These are phyloP conservation scores for Cyclotella kingstonii DNA, from an alignment of 108 stramenopile genomes.

Conservation along the genomic window DNA sequence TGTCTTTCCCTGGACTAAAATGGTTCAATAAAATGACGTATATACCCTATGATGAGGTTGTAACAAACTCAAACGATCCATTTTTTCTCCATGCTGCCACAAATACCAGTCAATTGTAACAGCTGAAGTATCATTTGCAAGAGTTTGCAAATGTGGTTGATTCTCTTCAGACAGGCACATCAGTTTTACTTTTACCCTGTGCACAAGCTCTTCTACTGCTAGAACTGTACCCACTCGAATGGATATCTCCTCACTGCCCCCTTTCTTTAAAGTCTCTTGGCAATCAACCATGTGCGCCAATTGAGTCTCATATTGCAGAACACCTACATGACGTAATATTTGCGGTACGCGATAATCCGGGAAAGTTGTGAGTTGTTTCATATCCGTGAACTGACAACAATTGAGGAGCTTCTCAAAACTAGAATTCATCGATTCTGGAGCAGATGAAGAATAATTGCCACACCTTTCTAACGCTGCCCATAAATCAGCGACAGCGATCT, in stretches of 20 bases:
- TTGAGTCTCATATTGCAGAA: constrained; percentile 61
- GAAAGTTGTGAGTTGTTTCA: constrained; percentile 79
- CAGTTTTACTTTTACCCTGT: constrained; percentile 38
- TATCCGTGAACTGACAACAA: constrained; percentile 48
- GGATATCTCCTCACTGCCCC: constrained; percentile 73
- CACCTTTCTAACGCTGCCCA: constrained; percentile 68
- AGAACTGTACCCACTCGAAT: constrained; percentile 89
- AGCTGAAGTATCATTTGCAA: constrained; percentile 55
- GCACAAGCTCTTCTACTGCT: constrained; percentile 79
- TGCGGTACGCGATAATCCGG: constrained; percentile 94
- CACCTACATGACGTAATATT: constrained; percentile 67
- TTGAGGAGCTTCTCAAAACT: constrained; percentile 13
- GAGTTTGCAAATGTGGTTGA: constrained; percentile 7
- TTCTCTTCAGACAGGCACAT: constrained; percentile 7
- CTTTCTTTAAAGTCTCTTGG: constrained; percentile 44
- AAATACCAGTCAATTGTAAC: constrained; percentile 88
- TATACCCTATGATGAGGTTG: constrained; percentile 72
- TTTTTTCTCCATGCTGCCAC: constrained; percentile 80
- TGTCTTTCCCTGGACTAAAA: too few species aligned
- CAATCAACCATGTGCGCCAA: constrained; percentile 62
- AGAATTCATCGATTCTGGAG: not conserved
- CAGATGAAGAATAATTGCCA: not conserved
- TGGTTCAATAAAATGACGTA: constrained; percentile 75
- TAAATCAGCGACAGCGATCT: constrained; percentile 88
- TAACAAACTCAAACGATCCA: constrained; percentile 59